Base-by-base conservation (phyloP, 805 yeast genomes). In the Wickerhamomyces chambardii region DNA sequence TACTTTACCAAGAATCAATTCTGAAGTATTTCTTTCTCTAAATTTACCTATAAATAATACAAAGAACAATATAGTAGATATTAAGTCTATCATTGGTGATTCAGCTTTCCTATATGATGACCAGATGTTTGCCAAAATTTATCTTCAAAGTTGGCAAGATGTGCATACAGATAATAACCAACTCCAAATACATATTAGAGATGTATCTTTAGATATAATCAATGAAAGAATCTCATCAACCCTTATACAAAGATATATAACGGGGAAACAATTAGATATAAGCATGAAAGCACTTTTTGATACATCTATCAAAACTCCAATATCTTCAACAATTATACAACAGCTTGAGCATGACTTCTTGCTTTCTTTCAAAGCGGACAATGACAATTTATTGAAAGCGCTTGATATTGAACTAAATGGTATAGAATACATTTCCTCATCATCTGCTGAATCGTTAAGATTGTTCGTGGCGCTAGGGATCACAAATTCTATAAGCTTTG, bases 391-490 rank as follows among this genome's bases (percentile, higher is more conserved):
- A n/a, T n/a, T n/a, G n/a, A n/a, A n/a, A n/a, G n/a, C n/a, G n/a
- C n/a, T n/a, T n/a, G n/a, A n/a, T n/a, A n/a, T n/a, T n/a, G n/a
- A n/a, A n/a, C n/a, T n/a, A n/a, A n/a, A n/a, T n/a, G n/a, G n/a
- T n/a, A n/a, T 63, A 12, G 25, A 38, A 5, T 48, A 61, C n/a
- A 34, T 60, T 12, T 14, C 29, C 5, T 51, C 53, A 2, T 55
- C 71, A 1, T 42, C 47, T 9, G 27, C 36, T 1, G 38, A 44
- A 0, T 43, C 42, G 2, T 37, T 63, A 12, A 41, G 47, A 5
- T 33, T 70, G 5, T 30, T 54, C 29, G 47, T 59, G 22, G 62
- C 55, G 29, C 24, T 60, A 5, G 53, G 50, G 15, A 25, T 67
- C 3, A 26, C 35, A 11, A 68, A 66, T 40, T 67, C 70, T 1